These are phyloP conservation scores for Pneumocystis canis DNA, from an alignment of 1,139 yeast genomes.

Conservation along the genomic window DNA sequence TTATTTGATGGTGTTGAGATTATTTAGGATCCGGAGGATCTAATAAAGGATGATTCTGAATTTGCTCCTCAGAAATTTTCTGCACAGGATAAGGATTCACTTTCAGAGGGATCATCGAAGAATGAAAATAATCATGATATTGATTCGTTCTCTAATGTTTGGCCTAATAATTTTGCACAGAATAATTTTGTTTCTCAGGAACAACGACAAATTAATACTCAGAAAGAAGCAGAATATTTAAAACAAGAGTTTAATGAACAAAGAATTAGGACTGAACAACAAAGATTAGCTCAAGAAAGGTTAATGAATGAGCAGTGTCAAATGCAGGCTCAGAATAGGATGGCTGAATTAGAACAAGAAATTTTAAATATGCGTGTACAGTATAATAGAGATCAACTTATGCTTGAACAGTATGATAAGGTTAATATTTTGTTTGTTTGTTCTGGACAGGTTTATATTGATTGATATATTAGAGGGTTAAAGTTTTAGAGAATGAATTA, in stretches of 20 bases:
- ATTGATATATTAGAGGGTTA: conserved; percentile 38
- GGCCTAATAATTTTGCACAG: conserved; percentile 26
- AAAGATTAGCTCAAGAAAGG: conserved; percentile 63
- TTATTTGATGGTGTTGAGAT: conserved; percentile 15
- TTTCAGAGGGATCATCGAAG: conserved; percentile 20
- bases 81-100: conserved; percentile 21
- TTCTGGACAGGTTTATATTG: not conserved
- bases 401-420: conserved; percentile 76
- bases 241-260: conserved; percentile 60
- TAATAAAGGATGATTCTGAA: conserved; percentile 33
- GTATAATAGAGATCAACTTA: conserved; percentile 70
- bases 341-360: conserved; percentile 71
- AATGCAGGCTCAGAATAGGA: conserved; percentile 63
- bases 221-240: conserved; percentile 34
- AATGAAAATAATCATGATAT: not conserved
- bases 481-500: conserved; percentile 65
- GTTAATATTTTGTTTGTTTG: not conserved
- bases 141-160: conserved; percentile 20
- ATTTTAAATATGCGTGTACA: conserved; percentile 61
- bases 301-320: conserved; percentile 55
- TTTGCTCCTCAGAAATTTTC: conserved; percentile 37
- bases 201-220: conserved; percentile 26
- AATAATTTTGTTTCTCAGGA: conserved; percentile 34
- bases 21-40: conserved; percentile 48
- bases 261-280: conserved; percentile 53